Conservation (phyloP, 345 rosid species). For the Boechera retrofracta region DNA sequence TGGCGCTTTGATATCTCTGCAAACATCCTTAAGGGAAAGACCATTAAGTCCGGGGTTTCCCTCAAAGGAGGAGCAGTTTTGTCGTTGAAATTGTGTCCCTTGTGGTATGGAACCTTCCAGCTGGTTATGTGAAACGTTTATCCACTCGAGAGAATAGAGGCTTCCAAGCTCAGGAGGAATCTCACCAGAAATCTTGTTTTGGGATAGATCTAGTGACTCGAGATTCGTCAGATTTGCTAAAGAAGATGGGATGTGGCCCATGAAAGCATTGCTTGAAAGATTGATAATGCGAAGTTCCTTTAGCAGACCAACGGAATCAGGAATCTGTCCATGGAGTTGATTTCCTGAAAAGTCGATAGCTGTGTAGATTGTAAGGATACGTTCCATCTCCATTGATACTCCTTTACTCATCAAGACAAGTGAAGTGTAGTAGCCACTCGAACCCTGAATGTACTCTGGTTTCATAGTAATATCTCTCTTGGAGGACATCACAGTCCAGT, state of each 20-base stretch:
- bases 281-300: background rate
- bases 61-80: too few relatives aligned
- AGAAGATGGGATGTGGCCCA: slow-evolving; percentile 7
- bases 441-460: background rate
- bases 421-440: background rate
- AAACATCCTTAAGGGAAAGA: too few relatives aligned
- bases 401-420: background rate
- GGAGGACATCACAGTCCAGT: background rate
- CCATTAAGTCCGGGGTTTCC: too few relatives aligned
- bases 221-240: background rate
- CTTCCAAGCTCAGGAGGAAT: background rate
- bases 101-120: too few relatives aligned
- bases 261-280: slow-evolving; percentile 5
- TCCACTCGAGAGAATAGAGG: too few relatives aligned
- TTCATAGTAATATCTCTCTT: background rate
- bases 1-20: too few relatives aligned
- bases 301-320: background rate
- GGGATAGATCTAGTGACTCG: slow-evolving; percentile 5
- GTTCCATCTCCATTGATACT: slow-evolving; percentile 5
- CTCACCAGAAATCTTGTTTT: slow-evolving; percentile 16
- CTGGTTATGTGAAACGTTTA: too few relatives aligned
- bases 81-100: too few relatives aligned
- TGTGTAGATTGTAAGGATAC: slow-evolving; percentile 4
- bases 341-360: slow-evolving; percentile 4
- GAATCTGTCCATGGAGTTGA: background rate